These are phyloP conservation scores for Eragrostis nindensis DNA, from an alignment of 176 grass and related monocot genomes.

Conservation along the genomic window DNA sequence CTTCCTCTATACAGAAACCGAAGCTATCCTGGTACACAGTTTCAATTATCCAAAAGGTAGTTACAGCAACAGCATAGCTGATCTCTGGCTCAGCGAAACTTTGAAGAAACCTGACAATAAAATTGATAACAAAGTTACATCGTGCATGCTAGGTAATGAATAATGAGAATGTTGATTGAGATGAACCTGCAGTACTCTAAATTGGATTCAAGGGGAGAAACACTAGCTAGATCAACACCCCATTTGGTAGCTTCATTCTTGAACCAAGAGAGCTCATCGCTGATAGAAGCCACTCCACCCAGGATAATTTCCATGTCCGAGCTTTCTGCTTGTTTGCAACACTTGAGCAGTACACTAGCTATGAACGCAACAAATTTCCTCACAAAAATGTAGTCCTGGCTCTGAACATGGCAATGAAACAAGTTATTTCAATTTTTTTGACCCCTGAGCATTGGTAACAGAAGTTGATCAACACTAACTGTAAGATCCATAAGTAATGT, in stretches of 20 bases:
- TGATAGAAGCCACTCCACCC: conserved; percentile 59
- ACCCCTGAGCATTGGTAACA: neutral
- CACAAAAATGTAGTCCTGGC: conserved; percentile 73
- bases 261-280: conserved; percentile 81
- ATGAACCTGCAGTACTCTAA: conserved; percentile 69
- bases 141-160: neutral
- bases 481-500: neutral
- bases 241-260: conserved; percentile 80
- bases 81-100: conserved; percentile 61
- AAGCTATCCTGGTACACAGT: conserved; percentile 91
- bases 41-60: conserved; percentile 86
- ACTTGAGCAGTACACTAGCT: conserved; percentile 71
- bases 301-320: conserved; percentile 80
- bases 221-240: conserved; percentile 54
- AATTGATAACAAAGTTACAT: conserved; percentile 16
- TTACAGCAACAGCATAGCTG: conserved; percentile 62
- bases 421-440: neutral
- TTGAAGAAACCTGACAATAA: conserved; percentile 65
- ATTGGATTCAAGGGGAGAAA: conserved; percentile 66
- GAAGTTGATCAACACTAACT: neutral
- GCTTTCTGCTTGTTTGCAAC: conserved; percentile 61
- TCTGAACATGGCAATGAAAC: conserved; percentile 42
- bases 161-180: neutral
- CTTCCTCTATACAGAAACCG: conserved; percentile 66
- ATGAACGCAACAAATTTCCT: conserved; percentile 63